phyloP scores from a whole-genome alignment of 768 basidiomycete genomes.

The Lactarius hengduanensis region DNA sequence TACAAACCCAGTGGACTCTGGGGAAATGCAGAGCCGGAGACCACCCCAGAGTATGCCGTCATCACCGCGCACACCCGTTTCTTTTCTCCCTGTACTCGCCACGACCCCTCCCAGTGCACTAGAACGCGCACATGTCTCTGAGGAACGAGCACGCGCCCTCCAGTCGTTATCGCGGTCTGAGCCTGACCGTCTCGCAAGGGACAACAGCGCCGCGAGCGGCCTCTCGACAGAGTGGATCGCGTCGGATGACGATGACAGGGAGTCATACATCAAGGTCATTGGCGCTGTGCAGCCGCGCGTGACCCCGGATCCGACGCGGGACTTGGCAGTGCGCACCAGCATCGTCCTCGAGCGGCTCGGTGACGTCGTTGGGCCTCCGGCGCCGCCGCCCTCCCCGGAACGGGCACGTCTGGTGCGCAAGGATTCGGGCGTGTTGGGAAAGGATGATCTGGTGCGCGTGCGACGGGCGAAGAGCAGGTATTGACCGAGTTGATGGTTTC shows the following conservation, averaged over 20 bases:
- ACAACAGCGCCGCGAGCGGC: conserved; percentile 7
- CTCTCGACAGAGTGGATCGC: conserved; percentile 25
- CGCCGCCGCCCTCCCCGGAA: neutral
- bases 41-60: neutral
- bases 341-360: conserved; percentile 18
- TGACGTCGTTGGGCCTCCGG: neutral
- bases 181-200: neutral
- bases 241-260: neutral
- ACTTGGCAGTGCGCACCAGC: conserved; percentile 9
- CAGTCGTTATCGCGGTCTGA: neutral
- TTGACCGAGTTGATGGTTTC: neutral
- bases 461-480: neutral
- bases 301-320: conserved; percentile 16
- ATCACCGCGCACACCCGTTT: neutral
- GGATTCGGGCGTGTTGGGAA: conserved; percentile 19
- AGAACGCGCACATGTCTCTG: neutral
- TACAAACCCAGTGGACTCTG: neutral
- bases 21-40: neutral
- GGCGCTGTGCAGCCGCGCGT: conserved; percentile 9
- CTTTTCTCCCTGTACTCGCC: neutral
- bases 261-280: conserved; percentile 8
- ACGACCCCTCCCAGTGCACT: neutral
- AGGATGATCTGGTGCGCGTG: conserved; percentile 16
- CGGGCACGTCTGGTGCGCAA: neutral
- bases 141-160: neutral